These are phyloP conservation scores for Metschnikowia anglica DNA, from an alignment of 805 yeast species.

Conservation along the genomic window DNA sequence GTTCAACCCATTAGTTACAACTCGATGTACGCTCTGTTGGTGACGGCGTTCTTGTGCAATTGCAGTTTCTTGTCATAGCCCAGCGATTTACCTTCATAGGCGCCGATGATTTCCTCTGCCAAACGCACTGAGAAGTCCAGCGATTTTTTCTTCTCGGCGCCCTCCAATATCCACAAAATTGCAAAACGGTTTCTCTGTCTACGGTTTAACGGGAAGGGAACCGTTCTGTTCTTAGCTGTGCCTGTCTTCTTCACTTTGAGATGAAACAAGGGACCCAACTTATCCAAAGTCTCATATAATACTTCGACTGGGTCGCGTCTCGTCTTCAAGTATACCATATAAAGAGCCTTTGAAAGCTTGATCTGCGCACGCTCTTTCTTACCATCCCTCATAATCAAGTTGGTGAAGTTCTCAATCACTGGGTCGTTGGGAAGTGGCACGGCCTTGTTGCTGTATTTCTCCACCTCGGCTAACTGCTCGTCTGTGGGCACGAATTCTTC, in stretches of 20 bases:
- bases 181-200: slow-evolving; percentile 87
- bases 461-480: slow-evolving; percentile 61
- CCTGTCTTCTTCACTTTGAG: slow-evolving; percentile 78
- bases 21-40: slow-evolving; percentile 79
- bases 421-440: slow-evolving; percentile 68
- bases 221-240: slow-evolving; percentile 75
- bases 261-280: slow-evolving; percentile 80
- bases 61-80: slow-evolving; percentile 81
- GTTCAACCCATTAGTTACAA: slow-evolving; percentile 18
- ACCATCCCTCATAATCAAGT: slow-evolving; percentile 91
- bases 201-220: slow-evolving; percentile 79
- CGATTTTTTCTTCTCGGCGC: slow-evolving; percentile 74
- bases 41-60: slow-evolving; percentile 83
- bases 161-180: slow-evolving; percentile 86
- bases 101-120: slow-evolving; percentile 83
- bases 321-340: slow-evolving; percentile 68
- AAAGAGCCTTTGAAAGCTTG: slow-evolving; percentile 71
- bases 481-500: slow-evolving; percentile 55
- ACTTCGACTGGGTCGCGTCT: slow-evolving; percentile 79
- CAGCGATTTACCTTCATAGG: slow-evolving; percentile 72
- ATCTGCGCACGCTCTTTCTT: slow-evolving; percentile 78
- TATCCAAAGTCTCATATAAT: slow-evolving; percentile 71
- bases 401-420: slow-evolving; percentile 73
- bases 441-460: slow-evolving; percentile 46
- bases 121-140: slow-evolving; percentile 83